phyloP scores from a whole-genome alignment of 2,329 filamentous ascomycete species.

The Colletotrichum melonis region DNA sequence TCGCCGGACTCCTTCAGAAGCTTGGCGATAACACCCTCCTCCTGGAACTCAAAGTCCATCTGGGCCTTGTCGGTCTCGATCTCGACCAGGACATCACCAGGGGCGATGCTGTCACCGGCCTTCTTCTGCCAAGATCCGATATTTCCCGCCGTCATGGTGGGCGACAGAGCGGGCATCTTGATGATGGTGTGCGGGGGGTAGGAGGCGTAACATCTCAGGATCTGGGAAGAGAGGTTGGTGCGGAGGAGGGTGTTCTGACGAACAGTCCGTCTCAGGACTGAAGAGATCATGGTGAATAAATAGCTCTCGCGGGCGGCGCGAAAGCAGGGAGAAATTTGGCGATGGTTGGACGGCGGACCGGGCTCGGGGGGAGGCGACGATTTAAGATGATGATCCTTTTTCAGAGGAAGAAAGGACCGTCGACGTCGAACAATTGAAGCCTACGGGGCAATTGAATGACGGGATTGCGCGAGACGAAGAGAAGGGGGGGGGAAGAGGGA shows the following conservation, averaged over 20 bases:
- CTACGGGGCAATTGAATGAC: constrained; percentile 29
- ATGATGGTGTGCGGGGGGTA: constrained; percentile 95
- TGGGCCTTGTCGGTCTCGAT: constrained; percentile 99
- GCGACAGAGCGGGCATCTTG: constrained; percentile 97
- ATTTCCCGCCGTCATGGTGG: constrained; percentile 96
- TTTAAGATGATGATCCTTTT: not conserved
- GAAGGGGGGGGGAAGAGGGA: constrained; percentile 29
- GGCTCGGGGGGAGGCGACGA: not conserved
- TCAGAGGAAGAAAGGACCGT: not conserved
- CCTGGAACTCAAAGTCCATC: constrained; percentile 99
- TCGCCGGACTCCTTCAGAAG: constrained; percentile 90
- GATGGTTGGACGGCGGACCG: not conserved
- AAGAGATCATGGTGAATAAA: constrained; percentile 67
- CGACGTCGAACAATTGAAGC: constrained; percentile 34
- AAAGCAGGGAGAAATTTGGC: constrained; percentile 25
- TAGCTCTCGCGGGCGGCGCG: constrained; percentile 27
- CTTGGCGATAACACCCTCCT: constrained; percentile 96
- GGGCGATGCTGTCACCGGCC: constrained; percentile 84
- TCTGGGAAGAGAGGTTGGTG: constrained; percentile 62
- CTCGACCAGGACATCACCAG: constrained; percentile 96
- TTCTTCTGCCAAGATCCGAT: constrained; percentile 99
- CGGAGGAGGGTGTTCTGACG: constrained; percentile 65
- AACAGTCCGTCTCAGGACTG: constrained; percentile 71
- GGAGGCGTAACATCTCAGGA: constrained; percentile 78
- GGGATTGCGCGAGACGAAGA: constrained; percentile 36